Percentiles rank a stretch among this genome's conserved stretches.
phyloP scores from a whole-genome alignment of 164 flowering plant species.

The Aristolochia californica region DNA sequence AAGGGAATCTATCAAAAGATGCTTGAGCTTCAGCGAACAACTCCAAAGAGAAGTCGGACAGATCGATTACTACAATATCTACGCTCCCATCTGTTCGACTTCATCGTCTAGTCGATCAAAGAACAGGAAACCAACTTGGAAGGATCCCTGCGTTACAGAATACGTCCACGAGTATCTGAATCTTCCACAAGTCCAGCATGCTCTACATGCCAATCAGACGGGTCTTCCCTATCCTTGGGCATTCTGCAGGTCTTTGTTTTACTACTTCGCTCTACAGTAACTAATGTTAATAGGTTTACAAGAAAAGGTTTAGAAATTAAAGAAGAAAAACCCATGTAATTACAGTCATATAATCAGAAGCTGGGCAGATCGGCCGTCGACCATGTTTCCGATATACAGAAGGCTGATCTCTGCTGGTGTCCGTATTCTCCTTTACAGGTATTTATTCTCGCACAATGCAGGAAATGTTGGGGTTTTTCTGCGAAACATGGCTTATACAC shows the following conservation, averaged over 20 bases:
- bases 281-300: too few relatives aligned
- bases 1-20: background rate
- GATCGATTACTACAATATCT: constrained; percentile 70
- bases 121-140: background rate
- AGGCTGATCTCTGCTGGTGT: too few relatives aligned
- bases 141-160: constrained; percentile 24
- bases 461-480: too few relatives aligned
- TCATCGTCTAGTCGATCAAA: background rate
- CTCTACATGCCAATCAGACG: constrained; percentile 14
- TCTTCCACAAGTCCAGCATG: constrained; percentile 22
- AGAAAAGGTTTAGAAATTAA: too few relatives aligned
- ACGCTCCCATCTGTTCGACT: constrained; percentile 39
- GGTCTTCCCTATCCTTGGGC: constrained; percentile 7
- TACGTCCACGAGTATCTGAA: constrained; percentile 18
- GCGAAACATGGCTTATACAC: too few relatives aligned
- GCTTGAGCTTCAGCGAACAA: background rate
- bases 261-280: too few relatives aligned
- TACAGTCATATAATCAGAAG: too few relatives aligned
- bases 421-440: too few relatives aligned
- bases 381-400: too few relatives aligned
- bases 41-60: constrained; percentile 21
- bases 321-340: too few relatives aligned
- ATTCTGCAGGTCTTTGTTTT: background rate
- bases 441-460: too few relatives aligned
- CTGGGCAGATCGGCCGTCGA: too few relatives aligned